A percentile compares a stretch with the other conserved stretches of the same genome.
Evolutionary conservation across 768 basidiomycete genomes (phyloP).

Genomic region (Melanogaster broomeanus): DNA sequence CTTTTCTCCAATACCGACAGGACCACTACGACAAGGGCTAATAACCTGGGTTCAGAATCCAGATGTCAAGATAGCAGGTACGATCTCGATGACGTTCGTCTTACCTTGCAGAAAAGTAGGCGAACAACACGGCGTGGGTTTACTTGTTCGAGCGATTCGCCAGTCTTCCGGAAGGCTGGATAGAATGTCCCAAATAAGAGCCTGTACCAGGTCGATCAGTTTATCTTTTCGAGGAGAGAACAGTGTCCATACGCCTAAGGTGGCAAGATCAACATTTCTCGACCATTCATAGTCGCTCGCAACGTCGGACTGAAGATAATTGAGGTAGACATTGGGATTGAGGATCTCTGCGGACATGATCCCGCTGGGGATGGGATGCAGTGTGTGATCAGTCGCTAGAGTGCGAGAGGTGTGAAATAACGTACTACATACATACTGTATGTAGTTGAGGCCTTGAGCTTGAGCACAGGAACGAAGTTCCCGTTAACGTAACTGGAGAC

Average conservation of each 20-base stretch:
- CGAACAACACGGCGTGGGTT: constrained; percentile 16
- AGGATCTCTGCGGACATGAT: constrained; percentile 9
- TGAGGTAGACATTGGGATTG: constrained; percentile 26
- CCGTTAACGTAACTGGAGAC: no score
- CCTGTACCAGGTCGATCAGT: constrained; percentile 12
- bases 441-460: no score
- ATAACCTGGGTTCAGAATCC: constrained; percentile 13
- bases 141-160: constrained; percentile 15
- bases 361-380: no score
- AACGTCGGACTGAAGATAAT: constrained; percentile 21
- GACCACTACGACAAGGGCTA: constrained; percentile 18
- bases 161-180: constrained; percentile 23
- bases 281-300: constrained; percentile 19
- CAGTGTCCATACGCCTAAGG: constrained; percentile 17
- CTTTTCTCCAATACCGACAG: constrained; percentile 21
- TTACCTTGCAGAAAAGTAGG: constrained; percentile 27
- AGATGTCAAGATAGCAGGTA: constrained; percentile 5
- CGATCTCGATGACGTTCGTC: background rate
- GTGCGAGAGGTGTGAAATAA: no score
- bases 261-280: constrained; percentile 19
- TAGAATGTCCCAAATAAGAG: constrained; percentile 27
- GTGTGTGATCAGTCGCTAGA: no score
- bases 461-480: no score
- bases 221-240: background rate
- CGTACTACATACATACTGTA: no score